Evolutionary conservation across 2,329 filamentous ascomycete genomes (phyloP).

Genomic region (Alternaria sp.): DNA sequence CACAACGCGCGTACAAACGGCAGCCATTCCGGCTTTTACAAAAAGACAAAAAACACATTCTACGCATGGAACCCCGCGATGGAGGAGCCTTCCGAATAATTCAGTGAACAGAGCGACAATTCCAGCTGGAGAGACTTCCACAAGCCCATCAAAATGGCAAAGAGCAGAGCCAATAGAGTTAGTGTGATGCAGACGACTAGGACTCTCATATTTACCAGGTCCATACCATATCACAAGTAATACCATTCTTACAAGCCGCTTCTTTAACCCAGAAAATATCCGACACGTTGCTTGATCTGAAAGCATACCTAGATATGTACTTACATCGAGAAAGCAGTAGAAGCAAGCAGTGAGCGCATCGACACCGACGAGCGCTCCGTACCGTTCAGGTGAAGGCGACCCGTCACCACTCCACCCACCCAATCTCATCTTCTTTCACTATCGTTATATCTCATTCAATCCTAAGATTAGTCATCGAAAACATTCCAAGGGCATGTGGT

Average conservation of each 20-base stretch:
- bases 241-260: neutral
- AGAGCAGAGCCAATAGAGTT: neutral
- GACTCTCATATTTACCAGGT: neutral
- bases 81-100: neutral
- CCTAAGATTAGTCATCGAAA: neutral
- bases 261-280: neutral
- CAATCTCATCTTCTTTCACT: neutral
- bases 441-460: neutral
- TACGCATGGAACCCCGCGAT: accelerated
- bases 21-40: neutral
- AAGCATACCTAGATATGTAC: neutral
- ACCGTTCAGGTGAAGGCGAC: neutral
- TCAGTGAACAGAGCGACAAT: neutral
- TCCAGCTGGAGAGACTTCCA: neutral
- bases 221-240: neutral
- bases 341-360: neutral
- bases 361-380: neutral
- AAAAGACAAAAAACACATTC: neutral
- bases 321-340: neutral
- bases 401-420: neutral
- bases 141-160: neutral
- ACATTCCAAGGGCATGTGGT: neutral
- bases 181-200: neutral
- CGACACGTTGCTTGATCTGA: neutral
- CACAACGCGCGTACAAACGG: too few relatives aligned